These are phyloP conservation scores for Microsporum ferrugineum DNA, from an alignment of 2,329 filamentous ascomycete species.

Conservation along the genomic window DNA sequence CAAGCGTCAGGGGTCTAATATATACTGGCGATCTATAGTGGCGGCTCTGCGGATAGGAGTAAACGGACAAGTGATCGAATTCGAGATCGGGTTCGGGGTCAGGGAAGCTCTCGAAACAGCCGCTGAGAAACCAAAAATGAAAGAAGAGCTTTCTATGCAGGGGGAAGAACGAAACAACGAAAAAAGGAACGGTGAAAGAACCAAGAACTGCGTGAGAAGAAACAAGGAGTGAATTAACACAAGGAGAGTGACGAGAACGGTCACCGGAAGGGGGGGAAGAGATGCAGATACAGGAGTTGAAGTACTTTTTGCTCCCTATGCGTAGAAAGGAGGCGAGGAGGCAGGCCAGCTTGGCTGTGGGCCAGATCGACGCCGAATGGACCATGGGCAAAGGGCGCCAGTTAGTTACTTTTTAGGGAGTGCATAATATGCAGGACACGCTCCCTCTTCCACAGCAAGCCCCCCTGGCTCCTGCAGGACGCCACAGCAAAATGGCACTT, in stretches of 20 bases:
- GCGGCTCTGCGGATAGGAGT: neutral
- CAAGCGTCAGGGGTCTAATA: neutral
- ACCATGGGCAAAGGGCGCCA: neutral
- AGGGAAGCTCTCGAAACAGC: neutral
- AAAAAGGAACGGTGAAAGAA: neutral
- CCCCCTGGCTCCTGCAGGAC: neutral
- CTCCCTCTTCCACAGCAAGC: neutral
- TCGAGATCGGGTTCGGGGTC: neutral
- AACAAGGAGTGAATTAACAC: neutral
- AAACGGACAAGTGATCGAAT: neutral
- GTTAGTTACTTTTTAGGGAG: neutral
- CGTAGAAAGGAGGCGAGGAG: neutral
- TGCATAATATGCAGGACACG: neutral
- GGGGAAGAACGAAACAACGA: neutral
- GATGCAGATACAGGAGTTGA: neutral
- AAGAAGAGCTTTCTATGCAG: neutral
- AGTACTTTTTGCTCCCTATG: neutral
- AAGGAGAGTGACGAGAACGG: neutral
- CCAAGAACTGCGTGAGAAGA: neutral
- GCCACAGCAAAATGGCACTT: constrained; percentile 1
- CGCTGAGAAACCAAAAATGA: neutral
- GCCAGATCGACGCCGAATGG: neutral
- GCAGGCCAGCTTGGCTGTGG: neutral
- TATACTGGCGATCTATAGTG: neutral
- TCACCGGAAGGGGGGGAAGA: neutral